These are phyloP conservation scores for Aspergillus intermedius DNA, from an alignment of 2,329 filamentous ascomycete genomes.

Conservation along the genomic window DNA sequence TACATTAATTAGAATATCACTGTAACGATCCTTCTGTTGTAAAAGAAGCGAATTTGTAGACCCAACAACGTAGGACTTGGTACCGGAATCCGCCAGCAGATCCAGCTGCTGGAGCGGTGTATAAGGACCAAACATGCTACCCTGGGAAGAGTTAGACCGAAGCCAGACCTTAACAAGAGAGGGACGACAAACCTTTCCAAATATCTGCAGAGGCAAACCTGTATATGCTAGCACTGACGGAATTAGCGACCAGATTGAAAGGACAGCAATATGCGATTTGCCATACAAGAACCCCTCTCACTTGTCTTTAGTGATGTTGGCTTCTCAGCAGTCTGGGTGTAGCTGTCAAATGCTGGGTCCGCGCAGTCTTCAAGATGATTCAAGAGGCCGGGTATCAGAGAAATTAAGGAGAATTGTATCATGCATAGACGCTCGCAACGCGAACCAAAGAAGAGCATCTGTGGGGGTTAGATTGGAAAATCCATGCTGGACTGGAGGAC, in stretches of 20 bases:
- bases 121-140: conserved; percentile 91
- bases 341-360: conserved; percentile 82
- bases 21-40: conserved; percentile 92
- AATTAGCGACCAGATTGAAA: conserved; percentile 15
- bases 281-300: conserved; percentile 69
- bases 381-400: conserved; percentile 86
- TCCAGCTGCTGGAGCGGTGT: conserved; percentile 95
- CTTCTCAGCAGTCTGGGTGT: conserved; percentile 66
- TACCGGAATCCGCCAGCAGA: conserved; percentile 83
- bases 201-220: conserved; percentile 90
- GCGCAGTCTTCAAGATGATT: conserved; percentile 90
- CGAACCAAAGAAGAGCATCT: conserved; percentile 99
- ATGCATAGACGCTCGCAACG: conserved; percentile 93
- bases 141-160: conserved; percentile 56
- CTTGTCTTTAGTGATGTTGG: conserved; percentile 85
- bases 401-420: conserved; percentile 96
- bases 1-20: conserved; percentile 86
- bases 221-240: conserved; percentile 73
- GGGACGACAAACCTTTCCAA: conserved; percentile 62
- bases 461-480: conserved; percentile 4
- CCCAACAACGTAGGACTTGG: conserved; percentile 94
- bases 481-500: background rate
- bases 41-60: conserved; percentile 92
- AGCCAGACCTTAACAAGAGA: background rate
- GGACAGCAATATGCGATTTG: background rate